Evolutionary conservation across 176 grass and related monocot species (phyloP).

Genomic region (Melocanna baccifera): DNA sequence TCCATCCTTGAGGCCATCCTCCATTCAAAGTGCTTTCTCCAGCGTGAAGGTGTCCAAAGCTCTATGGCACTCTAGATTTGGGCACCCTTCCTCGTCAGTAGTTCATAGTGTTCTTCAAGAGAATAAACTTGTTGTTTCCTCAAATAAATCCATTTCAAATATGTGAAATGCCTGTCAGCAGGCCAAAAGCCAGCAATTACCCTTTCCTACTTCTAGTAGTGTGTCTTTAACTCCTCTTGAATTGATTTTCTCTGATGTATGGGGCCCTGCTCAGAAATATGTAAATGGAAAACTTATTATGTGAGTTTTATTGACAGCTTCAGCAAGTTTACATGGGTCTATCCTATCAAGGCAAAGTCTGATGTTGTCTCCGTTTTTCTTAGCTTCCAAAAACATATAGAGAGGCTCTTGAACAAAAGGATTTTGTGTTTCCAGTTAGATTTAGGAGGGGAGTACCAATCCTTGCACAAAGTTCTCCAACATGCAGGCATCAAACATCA

Average conservation of each 20-base stretch:
- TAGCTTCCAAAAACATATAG: rapidly evolving
- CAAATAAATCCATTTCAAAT: no score
- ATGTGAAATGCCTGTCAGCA: neutral
- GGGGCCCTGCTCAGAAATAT: rapidly evolving
- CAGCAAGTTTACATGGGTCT: neutral
- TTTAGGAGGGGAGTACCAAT: neutral
- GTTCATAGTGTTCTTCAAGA: neutral
- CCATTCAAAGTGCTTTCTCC: no score
- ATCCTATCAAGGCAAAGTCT: neutral
- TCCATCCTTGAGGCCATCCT: no score
- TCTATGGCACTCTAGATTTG: no score
- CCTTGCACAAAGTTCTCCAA: rapidly evolving
- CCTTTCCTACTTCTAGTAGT: neutral
- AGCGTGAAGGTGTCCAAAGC: no score
- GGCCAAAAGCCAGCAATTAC: neutral
- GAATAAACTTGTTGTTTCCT: no score
- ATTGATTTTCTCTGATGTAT: neutral
- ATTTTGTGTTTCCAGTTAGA: neutral
- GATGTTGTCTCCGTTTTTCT: neutral
- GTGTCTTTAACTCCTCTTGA: neutral
- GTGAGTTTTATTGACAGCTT: neutral
- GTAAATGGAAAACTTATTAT: neutral
- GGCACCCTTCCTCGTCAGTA: neutral
- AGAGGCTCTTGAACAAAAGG: rapidly evolving
- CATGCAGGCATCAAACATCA: neutral